Evolutionary conservation across 495 filamentous ascomycete genomes (phyloP).

Genomic region (Wilcoxina mikolae): DNA sequence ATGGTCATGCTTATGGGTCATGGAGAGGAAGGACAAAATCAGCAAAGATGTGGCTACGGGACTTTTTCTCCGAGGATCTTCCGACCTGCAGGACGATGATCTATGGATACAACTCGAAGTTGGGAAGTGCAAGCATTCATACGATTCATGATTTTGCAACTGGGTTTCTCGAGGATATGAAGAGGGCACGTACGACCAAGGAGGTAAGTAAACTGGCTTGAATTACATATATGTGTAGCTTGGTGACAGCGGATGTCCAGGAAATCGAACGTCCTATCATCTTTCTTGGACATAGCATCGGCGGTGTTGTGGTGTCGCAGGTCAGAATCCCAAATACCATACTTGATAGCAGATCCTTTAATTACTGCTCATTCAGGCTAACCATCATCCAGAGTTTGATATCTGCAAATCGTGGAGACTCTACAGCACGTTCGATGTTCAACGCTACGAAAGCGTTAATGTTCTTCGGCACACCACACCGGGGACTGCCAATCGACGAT

Average conservation of each 20-base stretch:
- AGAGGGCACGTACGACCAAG: background rate
- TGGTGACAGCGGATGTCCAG: background rate
- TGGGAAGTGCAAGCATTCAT: background rate
- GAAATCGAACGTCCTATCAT: slow-evolving; percentile 8
- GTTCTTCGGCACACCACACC: slow-evolving; percentile 9
- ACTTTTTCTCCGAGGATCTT: slow-evolving; percentile 8
- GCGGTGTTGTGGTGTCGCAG: slow-evolving; percentile 10
- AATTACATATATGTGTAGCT: background rate
- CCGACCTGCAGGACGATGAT: slow-evolving; percentile 12
- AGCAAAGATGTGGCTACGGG: slow-evolving; percentile 8
- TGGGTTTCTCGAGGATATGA: slow-evolving; percentile 6
- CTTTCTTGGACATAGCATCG: slow-evolving; percentile 12
- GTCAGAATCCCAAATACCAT: too few species aligned
- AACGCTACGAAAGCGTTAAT: background rate
- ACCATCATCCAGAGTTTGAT: background rate
- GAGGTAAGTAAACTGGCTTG: slow-evolving; percentile 5
- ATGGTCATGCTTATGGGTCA: slow-evolving; percentile 5
- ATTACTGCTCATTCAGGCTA: too few species aligned
- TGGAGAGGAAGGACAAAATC: slow-evolving; percentile 2
- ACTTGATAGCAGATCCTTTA: too few species aligned
- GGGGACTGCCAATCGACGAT: background rate
- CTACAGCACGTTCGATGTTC: background rate
- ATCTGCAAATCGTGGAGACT: background rate
- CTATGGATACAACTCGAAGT: slow-evolving; percentile 6
- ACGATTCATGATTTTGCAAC: background rate